Evolutionary conservation across 371 early-diverging fungal species (phyloP).

Genomic region (Haplosporangium sp.): DNA sequence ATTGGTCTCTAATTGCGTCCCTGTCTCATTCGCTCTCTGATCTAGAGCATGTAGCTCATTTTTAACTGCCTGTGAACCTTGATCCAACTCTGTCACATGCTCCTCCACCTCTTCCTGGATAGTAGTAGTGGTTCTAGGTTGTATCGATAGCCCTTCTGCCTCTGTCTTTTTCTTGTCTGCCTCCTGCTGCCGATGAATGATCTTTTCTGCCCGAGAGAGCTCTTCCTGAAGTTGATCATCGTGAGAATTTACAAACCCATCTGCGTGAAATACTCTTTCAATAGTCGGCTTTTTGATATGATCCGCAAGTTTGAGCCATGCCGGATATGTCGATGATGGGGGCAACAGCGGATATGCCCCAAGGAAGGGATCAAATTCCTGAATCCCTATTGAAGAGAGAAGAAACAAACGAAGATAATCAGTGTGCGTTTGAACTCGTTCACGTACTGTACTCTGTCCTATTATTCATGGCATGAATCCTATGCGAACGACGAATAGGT

Average conservation of each 20-base stretch:
- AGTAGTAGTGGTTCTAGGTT: conserved; percentile 17
- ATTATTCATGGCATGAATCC: not conserved
- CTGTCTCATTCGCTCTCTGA: not conserved
- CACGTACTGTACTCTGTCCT: too few relatives aligned
- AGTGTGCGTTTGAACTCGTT: too few relatives aligned
- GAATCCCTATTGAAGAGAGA: conserved; percentile 64
- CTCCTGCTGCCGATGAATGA: conserved; percentile 31
- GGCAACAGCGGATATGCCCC: conserved; percentile 89
- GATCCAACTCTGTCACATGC: conserved; percentile 51
- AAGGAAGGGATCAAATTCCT: conserved; percentile 83
- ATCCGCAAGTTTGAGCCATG: conserved; percentile 80
- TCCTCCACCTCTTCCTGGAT: conserved; percentile 57
- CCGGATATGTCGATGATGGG: conserved; percentile 64
- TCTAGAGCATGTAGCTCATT: too few relatives aligned
- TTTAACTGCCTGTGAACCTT: too few relatives aligned
- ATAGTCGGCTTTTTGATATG: conserved; percentile 71
- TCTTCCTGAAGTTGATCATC: conserved; percentile 59
- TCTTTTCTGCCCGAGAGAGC: conserved; percentile 36
- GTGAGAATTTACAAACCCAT: conserved; percentile 63
- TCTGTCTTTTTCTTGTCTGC: conserved; percentile 1
- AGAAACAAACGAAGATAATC: not conserved
- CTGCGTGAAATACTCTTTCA: conserved; percentile 68
- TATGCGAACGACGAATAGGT: not conserved
- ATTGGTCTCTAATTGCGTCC: conserved; percentile 8
- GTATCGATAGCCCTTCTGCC: not conserved